Conservation (phyloP, 805 yeast species). For the Wickerhamiella galacta region DNA sequence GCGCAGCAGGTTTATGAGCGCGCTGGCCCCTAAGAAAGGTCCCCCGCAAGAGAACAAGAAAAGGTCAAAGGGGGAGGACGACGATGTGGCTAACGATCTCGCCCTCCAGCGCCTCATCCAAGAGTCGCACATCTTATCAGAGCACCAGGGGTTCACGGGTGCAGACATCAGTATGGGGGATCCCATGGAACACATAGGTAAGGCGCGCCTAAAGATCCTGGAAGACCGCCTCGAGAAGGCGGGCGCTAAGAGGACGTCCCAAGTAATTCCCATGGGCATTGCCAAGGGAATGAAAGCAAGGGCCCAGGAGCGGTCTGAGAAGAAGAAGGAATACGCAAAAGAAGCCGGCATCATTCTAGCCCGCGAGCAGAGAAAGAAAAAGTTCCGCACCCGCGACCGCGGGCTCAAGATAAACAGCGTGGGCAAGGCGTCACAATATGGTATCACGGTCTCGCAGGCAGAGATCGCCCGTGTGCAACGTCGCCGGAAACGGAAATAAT, state of each 20-base stretch:
- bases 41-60: constrained; percentile 5
- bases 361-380: constrained; percentile 30
- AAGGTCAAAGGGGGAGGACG: constrained; percentile 22
- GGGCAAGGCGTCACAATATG: constrained; percentile 15
- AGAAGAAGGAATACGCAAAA: constrained; percentile 57
- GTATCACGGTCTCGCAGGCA: constrained; percentile 10
- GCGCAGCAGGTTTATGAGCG: constrained; percentile 13
- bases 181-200: constrained; percentile 24
- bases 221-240: constrained; percentile 22
- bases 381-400: constrained; percentile 39
- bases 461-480: constrained; percentile 12
- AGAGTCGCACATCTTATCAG: constrained; percentile 45
- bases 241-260: constrained; percentile 28
- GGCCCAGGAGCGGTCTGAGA: constrained; percentile 31
- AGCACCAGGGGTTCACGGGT: constrained; percentile 17
- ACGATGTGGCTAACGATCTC: constrained; percentile 46
- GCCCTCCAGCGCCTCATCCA: constrained; percentile 48
- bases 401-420: constrained; percentile 47
- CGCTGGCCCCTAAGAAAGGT: constrained; percentile 19
- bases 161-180: constrained; percentile 22
- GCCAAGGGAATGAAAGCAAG: constrained; percentile 67
- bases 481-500: background rate
- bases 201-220: constrained; percentile 22
- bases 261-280: constrained; percentile 77
- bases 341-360: constrained; percentile 86